A percentile compares a stretch with the other conserved stretches of the same genome.
phyloP scores from a whole-genome alignment of 2,329 filamentous ascomycete species.

The Fusarium sororula region DNA sequence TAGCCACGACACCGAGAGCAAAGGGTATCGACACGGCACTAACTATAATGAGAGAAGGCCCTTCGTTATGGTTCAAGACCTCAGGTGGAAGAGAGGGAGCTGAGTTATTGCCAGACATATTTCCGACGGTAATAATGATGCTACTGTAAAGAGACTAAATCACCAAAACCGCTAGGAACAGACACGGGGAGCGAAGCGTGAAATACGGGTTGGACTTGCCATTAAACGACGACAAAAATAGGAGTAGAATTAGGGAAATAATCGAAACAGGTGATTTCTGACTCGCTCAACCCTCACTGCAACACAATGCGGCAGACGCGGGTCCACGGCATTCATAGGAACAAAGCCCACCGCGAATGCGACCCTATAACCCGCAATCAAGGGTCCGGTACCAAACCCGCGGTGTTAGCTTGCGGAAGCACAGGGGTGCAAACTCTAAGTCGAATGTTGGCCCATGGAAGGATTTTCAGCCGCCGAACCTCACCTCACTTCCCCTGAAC shows the following conservation, averaged over 20 bases:
- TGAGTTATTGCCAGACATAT: neutral
- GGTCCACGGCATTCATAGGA: neutral
- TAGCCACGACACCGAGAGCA: neutral
- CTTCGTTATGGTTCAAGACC: neutral
- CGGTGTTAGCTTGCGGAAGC: neutral
- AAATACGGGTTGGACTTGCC: neutral
- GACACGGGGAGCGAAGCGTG: neutral
- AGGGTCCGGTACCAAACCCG: neutral
- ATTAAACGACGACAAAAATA: neutral
- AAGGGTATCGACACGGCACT: neutral
- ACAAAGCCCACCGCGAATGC: neutral
- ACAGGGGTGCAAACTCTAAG: neutral
- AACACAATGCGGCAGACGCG: neutral
- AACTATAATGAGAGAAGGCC: neutral
- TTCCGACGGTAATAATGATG: neutral
- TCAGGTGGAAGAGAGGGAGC: neutral
- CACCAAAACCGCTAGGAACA: accelerated
- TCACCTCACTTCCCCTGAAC: neutral
- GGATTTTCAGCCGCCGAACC: neutral
- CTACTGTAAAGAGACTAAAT: accelerated
- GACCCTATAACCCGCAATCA: neutral
- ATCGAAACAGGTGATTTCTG: neutral
- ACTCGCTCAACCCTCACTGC: neutral
- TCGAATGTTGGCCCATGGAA: neutral
- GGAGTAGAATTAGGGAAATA: neutral